Conservation (phyloP, 2,329 filamentous ascomycete species). For the Chaetomium sp. region DNA sequence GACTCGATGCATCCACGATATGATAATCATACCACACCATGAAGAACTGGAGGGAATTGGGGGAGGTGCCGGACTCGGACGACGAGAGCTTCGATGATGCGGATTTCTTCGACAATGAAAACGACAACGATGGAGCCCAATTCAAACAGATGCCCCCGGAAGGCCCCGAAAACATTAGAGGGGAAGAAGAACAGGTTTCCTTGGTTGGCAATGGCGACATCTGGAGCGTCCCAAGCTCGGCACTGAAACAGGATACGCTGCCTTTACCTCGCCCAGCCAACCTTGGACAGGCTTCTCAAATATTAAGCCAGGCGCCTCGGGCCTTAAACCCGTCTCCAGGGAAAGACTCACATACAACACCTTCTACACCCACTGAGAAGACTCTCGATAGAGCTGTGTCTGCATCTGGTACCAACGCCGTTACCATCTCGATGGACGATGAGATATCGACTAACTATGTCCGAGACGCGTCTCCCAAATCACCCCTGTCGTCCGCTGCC, state of each 20-base stretch:
- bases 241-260: background rate
- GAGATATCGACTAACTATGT: conserved; percentile 35
- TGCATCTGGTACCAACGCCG: background rate
- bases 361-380: background rate
- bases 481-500: conserved; percentile 5
- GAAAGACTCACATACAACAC: background rate
- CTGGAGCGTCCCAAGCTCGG: conserved; percentile 19
- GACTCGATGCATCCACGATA: conserved; percentile 13
- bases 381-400: background rate
- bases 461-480: conserved; percentile 18
- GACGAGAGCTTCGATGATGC: conserved; percentile 39
- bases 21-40: conserved; percentile 27
- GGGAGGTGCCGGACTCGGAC: conserved; percentile 46
- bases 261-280: background rate
- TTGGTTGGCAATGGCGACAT: conserved; percentile 12
- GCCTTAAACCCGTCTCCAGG: background rate
- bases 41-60: conserved; percentile 44
- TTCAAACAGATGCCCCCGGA: background rate
- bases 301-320: conserved; percentile 6
- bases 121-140: conserved; percentile 2
- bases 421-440: conserved; percentile 19
- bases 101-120: conserved; percentile 3
- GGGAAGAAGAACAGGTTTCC: background rate
- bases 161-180: background rate
- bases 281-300: conserved; percentile 5